These are phyloP conservation scores for Triticum timopheevii DNA, from an alignment of 176 grass and related monocot genomes.

Conservation along the genomic window DNA sequence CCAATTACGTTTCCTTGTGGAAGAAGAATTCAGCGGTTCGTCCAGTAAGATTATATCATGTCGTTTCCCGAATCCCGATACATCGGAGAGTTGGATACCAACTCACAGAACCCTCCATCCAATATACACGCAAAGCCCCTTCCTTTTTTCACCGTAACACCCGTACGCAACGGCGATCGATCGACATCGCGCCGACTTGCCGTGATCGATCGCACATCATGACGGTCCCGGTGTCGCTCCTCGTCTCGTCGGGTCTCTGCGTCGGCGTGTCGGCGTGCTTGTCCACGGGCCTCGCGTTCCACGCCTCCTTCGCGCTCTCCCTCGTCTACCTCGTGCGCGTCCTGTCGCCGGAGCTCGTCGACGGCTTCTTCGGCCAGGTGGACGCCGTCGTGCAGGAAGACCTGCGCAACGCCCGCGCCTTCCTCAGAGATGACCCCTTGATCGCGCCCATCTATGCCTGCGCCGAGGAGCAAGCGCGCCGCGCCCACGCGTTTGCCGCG, in stretches of 20 bases:
- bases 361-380: neutral
- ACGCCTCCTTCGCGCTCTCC: neutral
- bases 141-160: neutral
- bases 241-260: neutral
- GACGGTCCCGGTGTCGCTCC: neutral
- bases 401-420: neutral
- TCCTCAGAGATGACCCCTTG: neutral
- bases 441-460: neutral
- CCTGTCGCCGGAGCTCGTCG: neutral
- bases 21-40: neutral
- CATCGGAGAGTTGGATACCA: neutral
- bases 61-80: neutral
- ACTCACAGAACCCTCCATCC: neutral
- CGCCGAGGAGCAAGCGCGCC: neutral
- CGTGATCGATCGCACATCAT: neutral
- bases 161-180: neutral
- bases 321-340: neutral
- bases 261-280: neutral
- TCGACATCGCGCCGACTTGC: neutral
- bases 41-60: neutral
- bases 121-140: neutral
- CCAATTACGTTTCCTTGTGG: neutral
- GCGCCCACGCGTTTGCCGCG: neutral
- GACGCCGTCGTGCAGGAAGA: neutral
- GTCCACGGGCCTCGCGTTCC: neutral